phyloP scores from a whole-genome alignment of 257 asterid genomes.

The Craterostigma plantagineum region DNA sequence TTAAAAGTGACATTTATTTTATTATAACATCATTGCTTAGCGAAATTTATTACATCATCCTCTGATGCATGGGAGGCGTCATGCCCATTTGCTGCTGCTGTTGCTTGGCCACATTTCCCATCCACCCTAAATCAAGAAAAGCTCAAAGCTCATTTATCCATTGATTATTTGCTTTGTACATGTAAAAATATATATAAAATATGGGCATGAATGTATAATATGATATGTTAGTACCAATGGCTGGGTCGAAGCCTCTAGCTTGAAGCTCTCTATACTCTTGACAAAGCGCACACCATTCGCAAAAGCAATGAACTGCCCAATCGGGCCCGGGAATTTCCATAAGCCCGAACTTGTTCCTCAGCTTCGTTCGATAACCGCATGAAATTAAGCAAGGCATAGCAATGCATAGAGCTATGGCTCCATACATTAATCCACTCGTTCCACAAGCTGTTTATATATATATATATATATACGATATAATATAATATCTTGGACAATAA shows the following conservation, averaged over 20 bases:
- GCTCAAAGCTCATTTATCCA: too few species aligned
- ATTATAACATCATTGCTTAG: too few species aligned
- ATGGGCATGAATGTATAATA: too few species aligned
- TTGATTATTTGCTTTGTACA: too few species aligned
- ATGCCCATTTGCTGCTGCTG: conserved; percentile 1
- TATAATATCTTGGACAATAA: too few species aligned
- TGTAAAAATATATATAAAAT: too few species aligned
- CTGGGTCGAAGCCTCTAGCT: conserved; percentile 24
- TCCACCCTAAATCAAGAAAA: too few species aligned
- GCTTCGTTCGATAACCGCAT: conserved; percentile 13
- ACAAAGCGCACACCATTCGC: conserved; percentile 31
- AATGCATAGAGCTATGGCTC: conserved; percentile 20
- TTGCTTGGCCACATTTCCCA: too few species aligned
- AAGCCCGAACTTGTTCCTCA: conserved; percentile 22
- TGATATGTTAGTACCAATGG: conserved; percentile 22
- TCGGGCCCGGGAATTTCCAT: conserved; percentile 39
- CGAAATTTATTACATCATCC: background rate
- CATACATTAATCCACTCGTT: conserved; percentile 23
- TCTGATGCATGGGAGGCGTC: background rate
- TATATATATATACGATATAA: background rate
- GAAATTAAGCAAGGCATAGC: too few species aligned
- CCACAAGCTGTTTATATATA: conserved; percentile 18
- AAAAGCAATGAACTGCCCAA: conserved; percentile 21
- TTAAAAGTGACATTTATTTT: too few species aligned
- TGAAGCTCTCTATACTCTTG: conserved; percentile 37